phyloP scores from a whole-genome alignment of 148 eudicot genomes.

The Talinum fruticosum region DNA sequence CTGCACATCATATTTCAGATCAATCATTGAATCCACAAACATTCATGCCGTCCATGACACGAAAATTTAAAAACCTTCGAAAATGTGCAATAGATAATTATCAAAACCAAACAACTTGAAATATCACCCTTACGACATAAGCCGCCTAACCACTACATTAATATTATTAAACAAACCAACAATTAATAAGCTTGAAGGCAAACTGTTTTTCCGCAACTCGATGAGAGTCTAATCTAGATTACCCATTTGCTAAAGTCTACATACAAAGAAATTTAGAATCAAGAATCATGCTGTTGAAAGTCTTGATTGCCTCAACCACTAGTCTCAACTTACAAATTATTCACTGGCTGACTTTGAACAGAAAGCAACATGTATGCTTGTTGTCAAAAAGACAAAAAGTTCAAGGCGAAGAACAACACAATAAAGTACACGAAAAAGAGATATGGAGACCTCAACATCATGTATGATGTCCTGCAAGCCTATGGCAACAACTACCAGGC shows the following conservation, averaged over 20 bases:
- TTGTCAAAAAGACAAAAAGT: constrained; percentile 71
- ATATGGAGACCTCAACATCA: constrained; percentile 66
- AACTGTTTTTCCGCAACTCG: background rate
- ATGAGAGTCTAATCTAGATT: background rate
- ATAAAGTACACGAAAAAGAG: constrained; percentile 21
- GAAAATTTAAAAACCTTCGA: too few relatives aligned
- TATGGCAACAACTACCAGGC: constrained; percentile 65
- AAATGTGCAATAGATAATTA: too few relatives aligned
- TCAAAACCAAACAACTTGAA: too few relatives aligned
- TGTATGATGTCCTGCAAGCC: constrained; percentile 70
- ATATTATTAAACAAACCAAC: too few relatives aligned
- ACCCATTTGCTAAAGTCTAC: background rate
- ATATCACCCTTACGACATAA: too few relatives aligned
- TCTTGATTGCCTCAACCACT: background rate
- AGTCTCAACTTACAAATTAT: background rate
- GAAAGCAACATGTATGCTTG: constrained; percentile 51
- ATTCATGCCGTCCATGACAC: background rate
- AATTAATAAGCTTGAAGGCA: too few relatives aligned
- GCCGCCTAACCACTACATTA: too few relatives aligned
- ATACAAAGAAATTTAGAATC: background rate
- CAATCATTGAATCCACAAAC: background rate
- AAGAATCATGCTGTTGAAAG: background rate
- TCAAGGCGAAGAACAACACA: constrained; percentile 36
- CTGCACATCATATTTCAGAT: background rate
- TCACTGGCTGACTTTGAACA: constrained; percentile 22